These are phyloP conservation scores for Capronia coronata DNA, from an alignment of 2,329 filamentous ascomycete species.

Conservation along the genomic window DNA sequence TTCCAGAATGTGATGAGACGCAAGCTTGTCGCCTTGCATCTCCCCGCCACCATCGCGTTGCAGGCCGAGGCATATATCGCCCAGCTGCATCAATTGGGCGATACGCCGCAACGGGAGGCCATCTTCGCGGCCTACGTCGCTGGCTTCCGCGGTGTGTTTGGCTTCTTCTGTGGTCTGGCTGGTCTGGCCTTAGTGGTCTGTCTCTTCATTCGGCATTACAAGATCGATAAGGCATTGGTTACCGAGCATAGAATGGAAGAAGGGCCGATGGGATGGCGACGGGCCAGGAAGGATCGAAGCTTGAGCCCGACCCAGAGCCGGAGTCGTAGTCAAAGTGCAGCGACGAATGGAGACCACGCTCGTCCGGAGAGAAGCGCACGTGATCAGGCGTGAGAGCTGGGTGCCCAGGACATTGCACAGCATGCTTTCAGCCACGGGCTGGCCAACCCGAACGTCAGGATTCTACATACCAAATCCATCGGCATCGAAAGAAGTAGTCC, in stretches of 20 bases:
- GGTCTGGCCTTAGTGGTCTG: constrained; percentile 10
- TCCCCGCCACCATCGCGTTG: constrained; percentile 10
- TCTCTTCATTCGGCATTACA: constrained; percentile 16
- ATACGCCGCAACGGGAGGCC: constrained; percentile 1
- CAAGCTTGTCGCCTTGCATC: constrained; percentile 26
- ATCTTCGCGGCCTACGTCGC: constrained; percentile 11
- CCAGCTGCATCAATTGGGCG: constrained; percentile 3
- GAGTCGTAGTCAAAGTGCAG: too few relatives aligned
- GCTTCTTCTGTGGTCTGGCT: constrained; percentile 13
- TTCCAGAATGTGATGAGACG: constrained; percentile 39
- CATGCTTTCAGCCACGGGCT: too few relatives aligned
- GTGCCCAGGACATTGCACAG: too few relatives aligned
- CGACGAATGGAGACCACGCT: too few relatives aligned
- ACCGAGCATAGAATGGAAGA: constrained; percentile 13
- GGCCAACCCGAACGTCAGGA: too few relatives aligned
- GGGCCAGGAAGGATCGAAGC: background rate
- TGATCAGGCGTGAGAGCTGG: background rate
- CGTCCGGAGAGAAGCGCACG: too few relatives aligned
- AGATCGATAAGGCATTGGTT: constrained; percentile 20
- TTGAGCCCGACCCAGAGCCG: background rate
- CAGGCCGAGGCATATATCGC: constrained; percentile 19
- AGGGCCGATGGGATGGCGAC: background rate
- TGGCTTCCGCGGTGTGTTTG: constrained; percentile 21
- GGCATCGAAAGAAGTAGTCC: too few relatives aligned
- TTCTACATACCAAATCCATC: too few relatives aligned